phyloP scores from a whole-genome alignment of 352 stramenopile genomes.

The Thalassiosira hispida region DNA sequence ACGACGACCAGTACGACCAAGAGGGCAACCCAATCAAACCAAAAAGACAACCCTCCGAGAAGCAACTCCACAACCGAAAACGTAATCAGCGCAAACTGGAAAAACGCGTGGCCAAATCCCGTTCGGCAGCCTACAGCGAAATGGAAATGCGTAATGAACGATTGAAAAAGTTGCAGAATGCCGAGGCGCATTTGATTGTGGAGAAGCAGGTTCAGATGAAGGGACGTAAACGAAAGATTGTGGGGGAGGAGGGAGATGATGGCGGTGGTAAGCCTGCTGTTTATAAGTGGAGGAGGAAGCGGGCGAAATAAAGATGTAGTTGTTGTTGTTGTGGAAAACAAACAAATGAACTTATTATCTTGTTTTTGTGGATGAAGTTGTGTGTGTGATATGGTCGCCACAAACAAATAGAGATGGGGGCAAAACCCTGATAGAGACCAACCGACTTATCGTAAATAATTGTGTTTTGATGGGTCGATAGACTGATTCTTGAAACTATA shows the following conservation, averaged over 20 bases:
- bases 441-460: no score
- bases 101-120: constrained; percentile 57
- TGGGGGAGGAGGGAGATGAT: constrained; percentile 34
- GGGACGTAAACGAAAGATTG: constrained; percentile 80
- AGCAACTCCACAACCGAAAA: constrained; percentile 51
- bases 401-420: no score
- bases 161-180: constrained; percentile 65
- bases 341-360: no score
- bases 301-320: constrained; percentile 48
- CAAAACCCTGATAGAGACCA: no score
- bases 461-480: no score
- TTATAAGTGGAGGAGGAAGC: constrained; percentile 81
- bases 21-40: constrained; percentile 15
- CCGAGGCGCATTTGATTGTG: constrained; percentile 79
- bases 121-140: constrained; percentile 72
- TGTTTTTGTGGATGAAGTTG: no score
- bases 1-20: constrained; percentile 32
- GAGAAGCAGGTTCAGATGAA: constrained; percentile 83
- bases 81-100: constrained; percentile 46
- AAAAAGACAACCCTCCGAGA: constrained; percentile 35
- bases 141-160: constrained; percentile 73
- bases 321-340: no score
- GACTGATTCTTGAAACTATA: no score
- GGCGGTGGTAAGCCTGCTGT: constrained; percentile 72
- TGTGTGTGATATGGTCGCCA: no score